phyloP scores from a whole-genome alignment of 2,329 filamentous ascomycete genomes.

The Trichoderma hamatum region DNA sequence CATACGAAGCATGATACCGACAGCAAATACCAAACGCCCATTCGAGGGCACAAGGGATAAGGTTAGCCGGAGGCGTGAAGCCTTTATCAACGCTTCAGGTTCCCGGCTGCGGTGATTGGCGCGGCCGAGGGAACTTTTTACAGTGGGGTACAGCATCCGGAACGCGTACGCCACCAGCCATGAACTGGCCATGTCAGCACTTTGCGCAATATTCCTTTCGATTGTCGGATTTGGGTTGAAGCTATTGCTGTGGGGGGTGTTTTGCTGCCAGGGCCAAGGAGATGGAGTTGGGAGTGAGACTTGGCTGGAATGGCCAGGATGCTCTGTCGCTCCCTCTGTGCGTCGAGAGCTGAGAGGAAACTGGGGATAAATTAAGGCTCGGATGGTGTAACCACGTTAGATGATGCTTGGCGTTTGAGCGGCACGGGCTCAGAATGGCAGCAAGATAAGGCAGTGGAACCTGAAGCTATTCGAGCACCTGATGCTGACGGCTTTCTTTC shows the following conservation, averaged over 20 bases:
- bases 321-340: background rate
- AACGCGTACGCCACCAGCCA: constrained; percentile 14
- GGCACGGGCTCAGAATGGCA: background rate
- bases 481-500: background rate
- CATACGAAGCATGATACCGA: background rate
- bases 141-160: constrained; percentile 24
- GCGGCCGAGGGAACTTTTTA: constrained; percentile 4
- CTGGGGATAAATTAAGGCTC: background rate
- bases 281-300: background rate
- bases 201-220: background rate
- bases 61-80: constrained; percentile 1
- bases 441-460: background rate
- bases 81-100: constrained; percentile 4
- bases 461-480: background rate
- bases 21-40: background rate
- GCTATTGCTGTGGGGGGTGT: background rate
- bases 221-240: background rate
- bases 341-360: background rate
- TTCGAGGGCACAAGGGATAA: background rate
- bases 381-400: too few species aligned
- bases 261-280: background rate
- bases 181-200: background rate
- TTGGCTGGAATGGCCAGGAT: background rate
- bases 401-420: background rate
- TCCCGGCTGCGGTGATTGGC: background rate